Evolutionary conservation across 805 yeast genomes (phyloP), one percentile per base, ranked within the genome.

Genomic region (Yamadazyma scolyti): DNA sequence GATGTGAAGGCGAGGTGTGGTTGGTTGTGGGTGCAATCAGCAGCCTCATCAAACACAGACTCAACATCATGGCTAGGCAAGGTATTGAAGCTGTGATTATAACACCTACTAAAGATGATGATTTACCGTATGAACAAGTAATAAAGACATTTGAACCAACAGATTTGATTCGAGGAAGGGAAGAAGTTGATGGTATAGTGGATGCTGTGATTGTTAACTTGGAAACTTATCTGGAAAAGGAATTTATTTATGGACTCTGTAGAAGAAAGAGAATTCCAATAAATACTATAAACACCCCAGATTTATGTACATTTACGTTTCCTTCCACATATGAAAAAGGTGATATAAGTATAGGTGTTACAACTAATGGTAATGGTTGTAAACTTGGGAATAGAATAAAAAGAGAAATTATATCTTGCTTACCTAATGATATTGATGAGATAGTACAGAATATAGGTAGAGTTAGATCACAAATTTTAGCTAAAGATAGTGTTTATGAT

Each of bases 341-440:
- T 5, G 77, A 73, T 30, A 77, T 89, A 56, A 90, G 84, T 53
- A 44, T 89, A 31, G 94, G 95, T 1, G 75, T 89, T 7, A 77
- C 90, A 3, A 89, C 97, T 0, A 74, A 79, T 16, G 95, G 96
- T 0, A 83, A 83, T 57, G 96, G 97, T 4, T 89, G 97, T 60
- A 75, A 86, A 30, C 62, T 89, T 30, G 95, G 96, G 1, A 74
- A 79, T 33, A 68, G 95, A 44, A 71, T 89, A 45, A 82, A 79
- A 46, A 65, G 97, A 40, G 94, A 84, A 38, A 58, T 86, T 24
- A 75, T 77, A 1, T 64, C 73, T 18, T 56, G 70, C 4, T 60
- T 89, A 27, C 96, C 97, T 0, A 43, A 63, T 3, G 75, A 87
- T 46, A 72, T 89, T 13, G 89, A 80, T 12, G 70, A 68, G 15